These are phyloP conservation scores for Annulohypoxylon nitens DNA, from an alignment of 495 filamentous ascomycete genomes.

Conservation along the genomic window DNA sequence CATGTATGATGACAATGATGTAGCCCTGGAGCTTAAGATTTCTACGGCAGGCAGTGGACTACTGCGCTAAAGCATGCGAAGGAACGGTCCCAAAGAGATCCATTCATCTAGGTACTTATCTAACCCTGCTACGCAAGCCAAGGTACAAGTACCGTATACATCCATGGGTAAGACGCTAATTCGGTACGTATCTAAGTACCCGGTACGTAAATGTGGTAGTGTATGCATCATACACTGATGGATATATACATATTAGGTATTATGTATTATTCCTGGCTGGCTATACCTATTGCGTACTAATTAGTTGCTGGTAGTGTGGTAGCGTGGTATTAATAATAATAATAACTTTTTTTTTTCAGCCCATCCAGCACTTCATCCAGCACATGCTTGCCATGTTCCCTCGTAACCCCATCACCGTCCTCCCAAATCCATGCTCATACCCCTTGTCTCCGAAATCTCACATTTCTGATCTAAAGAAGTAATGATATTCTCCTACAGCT, in stretches of 20 bases:
- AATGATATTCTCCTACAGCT: conserved; percentile 42
- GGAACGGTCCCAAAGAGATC: conserved; percentile 40
- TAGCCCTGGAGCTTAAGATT: conserved; percentile 12
- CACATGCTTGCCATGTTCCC: conserved; percentile 48
- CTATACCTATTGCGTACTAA: neutral
- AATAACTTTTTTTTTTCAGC: conserved; percentile 22
- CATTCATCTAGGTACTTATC: conserved; percentile 25
- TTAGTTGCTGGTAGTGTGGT: conserved; percentile 1
- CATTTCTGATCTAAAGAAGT: conserved; percentile 35
- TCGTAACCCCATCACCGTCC: conserved; percentile 40
- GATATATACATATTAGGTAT: conserved; percentile 12
- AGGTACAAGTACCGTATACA: conserved; percentile 6
- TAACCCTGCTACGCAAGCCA: conserved; percentile 7
- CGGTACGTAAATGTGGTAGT: too few species aligned
- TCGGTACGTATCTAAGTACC: neutral
- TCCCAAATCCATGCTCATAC: conserved; percentile 18
- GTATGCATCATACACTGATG: neutral
- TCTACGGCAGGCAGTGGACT: conserved; percentile 39
- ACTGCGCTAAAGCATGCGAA: conserved; percentile 29
- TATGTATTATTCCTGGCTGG: neutral
- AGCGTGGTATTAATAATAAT: conserved; percentile 25
- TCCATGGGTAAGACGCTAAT: neutral
- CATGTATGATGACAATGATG: too few species aligned
- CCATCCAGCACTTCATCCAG: conserved; percentile 23
- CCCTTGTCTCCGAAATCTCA: conserved; percentile 46